Base-by-base conservation (phyloP, 257 asterid species). In the Eustoma russellianum region DNA sequence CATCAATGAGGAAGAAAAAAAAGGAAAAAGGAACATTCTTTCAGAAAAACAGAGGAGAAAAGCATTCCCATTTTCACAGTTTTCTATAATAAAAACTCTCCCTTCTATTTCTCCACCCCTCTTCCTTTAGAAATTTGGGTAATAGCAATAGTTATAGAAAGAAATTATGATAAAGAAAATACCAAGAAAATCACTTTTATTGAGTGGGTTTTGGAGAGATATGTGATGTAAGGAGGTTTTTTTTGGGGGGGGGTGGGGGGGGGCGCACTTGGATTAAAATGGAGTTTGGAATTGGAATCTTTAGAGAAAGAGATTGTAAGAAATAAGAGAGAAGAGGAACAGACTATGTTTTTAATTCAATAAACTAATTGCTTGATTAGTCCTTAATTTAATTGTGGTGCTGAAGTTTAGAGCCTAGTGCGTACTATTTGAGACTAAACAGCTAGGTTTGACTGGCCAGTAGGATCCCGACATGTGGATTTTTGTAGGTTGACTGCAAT, bases 221-320 rank as follows among this genome's bases (percentile, higher is more conserved):
- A 48, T 41, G 44, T 40, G 38, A 61, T 57, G 66, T 24, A 24
- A 1, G 64, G 73, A 12, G 19, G 12, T 24, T 13, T 62, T 48
- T 51, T 56, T 50, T 49, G 56, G 57, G 53, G 63, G 28, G 13
- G 30, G 28, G 24, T 45, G 51, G 67, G 69, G 55, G 69, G 55
- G 30, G 30, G 30, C 3, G 30, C 3, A 24, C 30, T 24, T 2
- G 48, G 62, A 66, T 57, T 50, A 55, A 57, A 53, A 51, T 57
- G 62, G 72, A 15, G 46, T 69, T 50, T 69, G 71, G 71, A 51
- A 51, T 50, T 69, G 71, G 71, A 51, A 51, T 66, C 62, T 64
- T 66, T 61, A 48, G 43, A 43, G 17, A 48, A 52, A 53, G 34
- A 17, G 3, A 34, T 40, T 38, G 43, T 38, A 17, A 16, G 24